phyloP scores from a whole-genome alignment of 2,329 filamentous ascomycete species.

The Dryadomyces quercus-mongolicae region DNA sequence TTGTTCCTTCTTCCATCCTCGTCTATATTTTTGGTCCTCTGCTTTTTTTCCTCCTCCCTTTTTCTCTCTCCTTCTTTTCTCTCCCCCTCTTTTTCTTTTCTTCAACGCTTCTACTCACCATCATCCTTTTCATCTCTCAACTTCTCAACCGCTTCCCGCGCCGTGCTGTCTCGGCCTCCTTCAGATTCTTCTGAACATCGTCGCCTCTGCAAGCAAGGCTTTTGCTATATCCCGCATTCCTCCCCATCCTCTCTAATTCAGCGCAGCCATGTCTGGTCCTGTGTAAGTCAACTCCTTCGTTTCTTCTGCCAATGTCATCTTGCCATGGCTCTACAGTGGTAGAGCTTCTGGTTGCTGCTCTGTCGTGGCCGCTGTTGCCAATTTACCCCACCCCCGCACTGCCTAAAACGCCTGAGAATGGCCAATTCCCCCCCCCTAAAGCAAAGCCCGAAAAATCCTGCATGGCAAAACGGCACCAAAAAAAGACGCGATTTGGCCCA shows the following conservation, averaged over 20 bases:
- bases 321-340: background rate
- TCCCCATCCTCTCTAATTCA: background rate
- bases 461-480: too few species aligned
- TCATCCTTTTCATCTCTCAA: background rate
- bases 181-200: background rate
- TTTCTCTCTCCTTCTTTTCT: background rate
- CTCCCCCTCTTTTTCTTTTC: background rate
- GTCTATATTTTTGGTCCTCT: conserved; percentile 8
- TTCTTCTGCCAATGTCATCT: background rate
- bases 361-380: background rate
- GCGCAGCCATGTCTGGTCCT: conserved; percentile 46
- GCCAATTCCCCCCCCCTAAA: background rate
- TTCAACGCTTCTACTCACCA: background rate
- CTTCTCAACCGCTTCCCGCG: background rate
- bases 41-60: background rate
- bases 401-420: background rate
- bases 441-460: background rate
- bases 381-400: conserved; percentile 14
- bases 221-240: background rate
- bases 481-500: too few species aligned
- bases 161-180: background rate
- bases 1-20: background rate
- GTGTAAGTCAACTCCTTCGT: conserved; percentile 42
- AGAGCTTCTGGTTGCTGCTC: background rate
- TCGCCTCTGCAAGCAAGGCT: background rate